Base-by-base conservation (phyloP, 1,284 basidiomycete genomes). In the Leccinum griseonigrum region DNA sequence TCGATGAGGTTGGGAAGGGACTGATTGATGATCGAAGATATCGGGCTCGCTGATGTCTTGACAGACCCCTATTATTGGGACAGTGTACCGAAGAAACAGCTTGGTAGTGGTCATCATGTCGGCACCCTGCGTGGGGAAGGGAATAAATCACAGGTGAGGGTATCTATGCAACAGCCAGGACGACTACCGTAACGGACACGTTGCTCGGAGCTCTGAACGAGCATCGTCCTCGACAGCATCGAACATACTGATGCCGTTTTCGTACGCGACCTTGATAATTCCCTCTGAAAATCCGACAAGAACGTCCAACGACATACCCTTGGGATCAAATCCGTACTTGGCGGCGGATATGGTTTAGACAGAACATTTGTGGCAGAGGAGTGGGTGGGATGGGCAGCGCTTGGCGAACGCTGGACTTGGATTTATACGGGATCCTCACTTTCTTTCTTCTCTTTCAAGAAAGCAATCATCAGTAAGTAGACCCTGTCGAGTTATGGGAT, bases 151-250 rank as follows among this genome's bases (percentile, higher is more conserved):
- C 34, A 36, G 13, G 5, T 6, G 34, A 36, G 34, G 13, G 34
- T 6, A 14, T 14, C 34, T 36, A 36, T 36, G 34, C 34, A 36
- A 14, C 13, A 36, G 34, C 34, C 34, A 36, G 34, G 34, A 36
- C 34, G 13, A 36, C 34, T 34, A 14, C 13, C 34, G 2, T 34
- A 13, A 34, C 34, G 34, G 34, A 34, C 13, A 34, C 34, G 13
- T 34, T 5, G 34, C 34, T 34, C 34, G 34, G 13, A 13, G 67
- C 70, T 83, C 80, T 55, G 78, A 78, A 52, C 81, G 76, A 48
- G 81, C 76, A 69, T 88, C 87, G 3, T 73, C 79, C 69, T 87
- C 85, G 16, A 85, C 85, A 13, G 83, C 85, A 70, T 86, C 85
- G 61, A 86, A 85, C 76, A 77, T 79, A 66, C 72, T 83, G 73